These are phyloP conservation scores for Cyclostephanos invisitatus DNA, from an alignment of 108 stramenopile species.

Conservation along the genomic window DNA sequence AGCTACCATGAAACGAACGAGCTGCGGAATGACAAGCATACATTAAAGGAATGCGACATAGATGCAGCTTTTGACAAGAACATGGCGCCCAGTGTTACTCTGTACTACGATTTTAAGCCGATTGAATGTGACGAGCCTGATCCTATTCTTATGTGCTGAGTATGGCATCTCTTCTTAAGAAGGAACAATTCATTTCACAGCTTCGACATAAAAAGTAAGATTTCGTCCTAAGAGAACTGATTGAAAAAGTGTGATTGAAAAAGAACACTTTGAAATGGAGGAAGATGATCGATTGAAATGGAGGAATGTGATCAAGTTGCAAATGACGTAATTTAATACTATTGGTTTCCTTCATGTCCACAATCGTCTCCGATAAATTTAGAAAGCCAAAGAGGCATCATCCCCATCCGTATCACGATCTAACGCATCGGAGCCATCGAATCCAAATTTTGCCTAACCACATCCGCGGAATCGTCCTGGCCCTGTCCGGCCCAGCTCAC, in stretches of 20 bases:
- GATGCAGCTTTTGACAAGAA: constrained; percentile 12
- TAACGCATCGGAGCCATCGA: constrained; percentile 2
- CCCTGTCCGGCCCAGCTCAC: constrained; percentile 42
- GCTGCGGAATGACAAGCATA: constrained; percentile 26
- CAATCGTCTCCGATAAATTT: too few relatives aligned
- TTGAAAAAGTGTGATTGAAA: too few relatives aligned
- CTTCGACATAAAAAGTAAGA: too few relatives aligned
- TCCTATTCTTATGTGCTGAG: constrained; percentile 36
- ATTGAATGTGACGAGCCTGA: constrained; percentile 22
- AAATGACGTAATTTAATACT: too few relatives aligned
- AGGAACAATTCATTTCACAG: too few relatives aligned
- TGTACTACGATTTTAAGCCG: constrained; percentile 40
- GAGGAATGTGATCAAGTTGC: too few relatives aligned
- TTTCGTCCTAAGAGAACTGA: too few relatives aligned
- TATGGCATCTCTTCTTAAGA: background rate
- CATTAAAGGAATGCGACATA: constrained; percentile 30
- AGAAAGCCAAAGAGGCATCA: too few relatives aligned
- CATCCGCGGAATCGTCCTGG: constrained; percentile 6
- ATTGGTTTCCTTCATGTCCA: too few relatives aligned
- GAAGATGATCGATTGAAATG: background rate
- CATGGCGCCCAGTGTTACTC: constrained; percentile 20
- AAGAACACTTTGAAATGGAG: too few relatives aligned
- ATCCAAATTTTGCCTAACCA: constrained; percentile 1
- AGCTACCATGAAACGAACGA: constrained; percentile 31
- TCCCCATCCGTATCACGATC: background rate